Evolutionary conservation across 2,329 filamentous ascomycete species (phyloP), one percentile per base, ranked within the genome.

Genomic region (Penicillium sp.): DNA sequence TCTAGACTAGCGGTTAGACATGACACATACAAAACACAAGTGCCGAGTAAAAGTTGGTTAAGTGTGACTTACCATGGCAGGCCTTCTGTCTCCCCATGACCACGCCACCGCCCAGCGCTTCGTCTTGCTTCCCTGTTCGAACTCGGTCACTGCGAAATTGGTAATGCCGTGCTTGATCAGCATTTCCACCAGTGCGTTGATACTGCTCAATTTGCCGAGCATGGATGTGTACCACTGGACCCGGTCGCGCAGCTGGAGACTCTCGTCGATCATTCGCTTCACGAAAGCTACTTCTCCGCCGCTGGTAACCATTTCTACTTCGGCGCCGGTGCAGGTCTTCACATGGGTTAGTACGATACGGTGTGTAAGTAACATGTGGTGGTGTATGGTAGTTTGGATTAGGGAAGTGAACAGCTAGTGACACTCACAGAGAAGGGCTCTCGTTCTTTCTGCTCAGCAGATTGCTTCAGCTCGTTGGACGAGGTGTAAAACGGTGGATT

Each of bases 401-500:
- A n/a, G n/a, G 19, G 10, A n/a, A 33, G 9, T 5, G 16, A 38
- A 40, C 29, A 12, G 14, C 10, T 5, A n/a, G 12, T 33, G 14
- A 12, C 1, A 64, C 83, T 82, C 40, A 86, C 83, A 0, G 87
- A 86, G 48, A 81, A 81, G 0, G 91, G 87, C 0, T 83, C 83
- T 0, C 78, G 77, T 2, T 77, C 71, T 67, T 96, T 95, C 31
- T 77, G 70, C n/a, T 75, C 68, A 0, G 88, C 86, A 1, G 85
- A 86, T 3, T 75, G 71, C 2, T 78, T 58, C 69, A 96, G 80
- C 42, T 95, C 89, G 4, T 77, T 70, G 3, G 79, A 72, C 0
- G 88, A 90, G n/a, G 77, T 70, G 73, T 96, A 97, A 72, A 99
- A 99, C 0, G 93, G 93, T 0, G 93, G 93, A 59, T 99, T 99